Evolutionary conservation across 139 green algal species (phyloP).

Genomic region (Chlorokybus atmophyticus): DNA sequence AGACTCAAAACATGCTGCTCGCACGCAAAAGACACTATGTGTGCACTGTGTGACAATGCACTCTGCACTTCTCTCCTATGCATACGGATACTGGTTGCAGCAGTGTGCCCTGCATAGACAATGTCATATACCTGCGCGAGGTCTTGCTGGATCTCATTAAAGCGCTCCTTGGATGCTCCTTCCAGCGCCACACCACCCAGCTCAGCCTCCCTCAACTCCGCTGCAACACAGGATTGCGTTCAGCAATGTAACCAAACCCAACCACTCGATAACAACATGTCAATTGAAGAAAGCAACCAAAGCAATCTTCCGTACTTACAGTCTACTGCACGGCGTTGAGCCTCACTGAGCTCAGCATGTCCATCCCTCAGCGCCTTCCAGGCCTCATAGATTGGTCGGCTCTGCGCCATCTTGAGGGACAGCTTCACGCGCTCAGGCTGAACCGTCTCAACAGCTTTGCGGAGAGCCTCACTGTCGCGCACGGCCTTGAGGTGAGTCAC

Average conservation of each 20-base stretch:
- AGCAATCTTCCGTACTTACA: slow-evolving; percentile 9
- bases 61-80: too few species aligned
- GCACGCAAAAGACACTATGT: too few species aligned
- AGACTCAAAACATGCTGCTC: too few species aligned
- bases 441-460: slow-evolving; percentile 80
- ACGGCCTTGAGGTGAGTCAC: slow-evolving; percentile 91
- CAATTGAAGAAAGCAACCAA: not conserved
- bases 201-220: slow-evolving; percentile 72
- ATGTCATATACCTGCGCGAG: too few species aligned
- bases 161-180: slow-evolving; percentile 61
- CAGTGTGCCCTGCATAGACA: too few species aligned
- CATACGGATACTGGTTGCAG: too few species aligned
- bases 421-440: slow-evolving; percentile 79
- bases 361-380: slow-evolving; percentile 42
- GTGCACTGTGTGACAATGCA: too few species aligned
- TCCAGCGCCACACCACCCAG: slow-evolving; percentile 62
- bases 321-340: slow-evolving; percentile 69
- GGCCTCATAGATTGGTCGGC: slow-evolving; percentile 59
- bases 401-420: slow-evolving; percentile 65
- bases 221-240: not conserved
- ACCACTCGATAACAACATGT: too few species aligned
- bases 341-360: slow-evolving; percentile 48
- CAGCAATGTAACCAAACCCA: not conserved
- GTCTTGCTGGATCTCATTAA: slow-evolving; percentile 87
- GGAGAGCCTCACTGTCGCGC: slow-evolving; percentile 70